These are phyloP conservation scores for Lichenothelia convexa DNA, from an alignment of 495 filamentous ascomycete genomes.

Conservation along the genomic window DNA sequence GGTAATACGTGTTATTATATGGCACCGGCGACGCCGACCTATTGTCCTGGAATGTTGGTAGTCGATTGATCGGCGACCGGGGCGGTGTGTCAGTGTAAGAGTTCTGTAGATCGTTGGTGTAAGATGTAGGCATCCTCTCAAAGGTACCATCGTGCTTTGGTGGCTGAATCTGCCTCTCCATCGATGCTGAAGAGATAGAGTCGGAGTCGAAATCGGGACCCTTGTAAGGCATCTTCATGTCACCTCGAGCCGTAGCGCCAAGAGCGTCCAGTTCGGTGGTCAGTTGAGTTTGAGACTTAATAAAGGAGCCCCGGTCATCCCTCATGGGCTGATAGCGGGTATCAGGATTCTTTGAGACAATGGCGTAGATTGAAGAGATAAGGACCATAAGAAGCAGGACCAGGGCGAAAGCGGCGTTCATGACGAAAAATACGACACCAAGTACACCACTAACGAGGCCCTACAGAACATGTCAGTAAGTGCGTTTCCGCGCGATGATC, in stretches of 20 bases:
- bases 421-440: constrained; percentile 83
- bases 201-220: too few species aligned
- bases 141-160: too few species aligned
- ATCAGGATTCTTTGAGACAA: constrained; percentile 90
- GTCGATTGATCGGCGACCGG: too few species aligned
- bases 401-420: constrained; percentile 74
- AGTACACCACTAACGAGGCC: constrained; percentile 79
- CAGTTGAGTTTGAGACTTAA: constrained; percentile 89
- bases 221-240: constrained; percentile 36
- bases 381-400: constrained; percentile 78
- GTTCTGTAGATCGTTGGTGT: too few species aligned
- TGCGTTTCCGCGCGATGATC: too few species aligned
- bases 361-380: constrained; percentile 60
- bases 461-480: constrained; percentile 14
- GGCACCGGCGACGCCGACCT: too few species aligned
- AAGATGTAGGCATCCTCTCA: too few species aligned
- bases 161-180: too few species aligned
- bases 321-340: constrained; percentile 92
- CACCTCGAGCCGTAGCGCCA: constrained; percentile 78
- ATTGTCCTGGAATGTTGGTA: too few species aligned
- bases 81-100: too few species aligned
- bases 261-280: constrained; percentile 84
- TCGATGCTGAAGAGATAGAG: too few species aligned
- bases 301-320: constrained; percentile 91
- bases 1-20: too few species aligned